phyloP scores from a whole-genome alignment of 169 alveolate species.

The Babesia sp. region DNA sequence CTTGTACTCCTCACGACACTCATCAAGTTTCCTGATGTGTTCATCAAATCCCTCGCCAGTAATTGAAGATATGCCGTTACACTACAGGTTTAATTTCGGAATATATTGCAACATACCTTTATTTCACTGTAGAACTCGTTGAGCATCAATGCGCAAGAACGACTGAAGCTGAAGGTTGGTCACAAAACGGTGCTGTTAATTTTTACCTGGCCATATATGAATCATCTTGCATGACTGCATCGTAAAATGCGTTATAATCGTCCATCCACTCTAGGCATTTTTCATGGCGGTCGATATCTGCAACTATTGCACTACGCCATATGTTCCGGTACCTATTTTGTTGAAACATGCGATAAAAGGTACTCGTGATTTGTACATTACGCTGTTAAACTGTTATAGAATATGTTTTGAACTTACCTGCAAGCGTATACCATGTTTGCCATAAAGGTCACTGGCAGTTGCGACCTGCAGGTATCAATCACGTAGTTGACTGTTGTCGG shows the following conservation, averaged over 20 bases:
- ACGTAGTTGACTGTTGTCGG: constrained; percentile 92
- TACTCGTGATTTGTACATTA: constrained; percentile 91
- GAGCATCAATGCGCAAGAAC: constrained; percentile 88
- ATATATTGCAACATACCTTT: constrained; percentile 31
- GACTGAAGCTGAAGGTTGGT: constrained; percentile 75
- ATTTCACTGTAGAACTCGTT: constrained; percentile 86
- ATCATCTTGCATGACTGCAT: constrained; percentile 84
- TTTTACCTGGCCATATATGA: constrained; percentile 80
- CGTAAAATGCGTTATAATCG: constrained; percentile 86
- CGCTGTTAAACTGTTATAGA: constrained; percentile 64
- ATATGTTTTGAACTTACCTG: constrained; percentile 49
- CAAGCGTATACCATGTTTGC: constrained; percentile 97
- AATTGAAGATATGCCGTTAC: constrained; percentile 84
- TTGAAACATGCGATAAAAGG: constrained; percentile 93
- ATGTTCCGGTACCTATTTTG: constrained; percentile 86
- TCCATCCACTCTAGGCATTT: constrained; percentile 90
- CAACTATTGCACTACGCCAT: neutral
- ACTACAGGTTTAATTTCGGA: constrained; percentile 40
- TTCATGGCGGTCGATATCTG: constrained; percentile 71
- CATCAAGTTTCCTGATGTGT: constrained; percentile 69
- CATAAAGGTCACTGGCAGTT: constrained; percentile 95
- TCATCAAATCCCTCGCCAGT: constrained; percentile 86
- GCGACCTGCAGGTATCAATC: constrained; percentile 93
- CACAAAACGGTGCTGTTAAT: neutral
- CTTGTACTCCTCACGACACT: constrained; percentile 73